Conservation (phyloP, 768 basidiomycete genomes). For the Hericium rajendrae region DNA sequence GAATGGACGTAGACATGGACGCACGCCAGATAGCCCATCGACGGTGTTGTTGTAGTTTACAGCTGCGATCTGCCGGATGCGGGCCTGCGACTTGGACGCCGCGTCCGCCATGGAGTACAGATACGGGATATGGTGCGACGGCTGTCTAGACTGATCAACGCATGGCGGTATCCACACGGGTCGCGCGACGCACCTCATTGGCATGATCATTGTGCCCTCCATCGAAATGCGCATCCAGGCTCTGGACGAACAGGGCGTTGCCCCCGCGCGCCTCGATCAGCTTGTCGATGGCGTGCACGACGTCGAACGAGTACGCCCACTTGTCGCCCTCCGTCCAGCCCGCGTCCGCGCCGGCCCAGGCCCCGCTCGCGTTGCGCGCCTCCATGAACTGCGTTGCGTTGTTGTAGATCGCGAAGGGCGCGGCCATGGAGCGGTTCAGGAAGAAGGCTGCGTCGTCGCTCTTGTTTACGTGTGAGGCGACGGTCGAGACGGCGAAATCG, state of each 20-base stretch:
- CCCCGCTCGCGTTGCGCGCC: slow-evolving; percentile 55
- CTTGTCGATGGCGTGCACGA: slow-evolving; percentile 58
- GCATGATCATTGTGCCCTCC: slow-evolving; percentile 73
- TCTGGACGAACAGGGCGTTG: slow-evolving; percentile 50
- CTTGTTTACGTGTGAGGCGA: slow-evolving; percentile 47
- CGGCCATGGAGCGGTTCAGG: slow-evolving; percentile 40
- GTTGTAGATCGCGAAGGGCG: slow-evolving; percentile 63
- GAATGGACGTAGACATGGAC: not conserved
- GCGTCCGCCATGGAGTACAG: slow-evolving; percentile 67
- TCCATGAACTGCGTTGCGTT: slow-evolving; percentile 71
- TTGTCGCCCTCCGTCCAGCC: slow-evolving; percentile 83
- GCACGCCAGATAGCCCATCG: slow-evolving; percentile 63
- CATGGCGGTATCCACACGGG: not conserved
- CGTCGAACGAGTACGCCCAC: slow-evolving; percentile 73
- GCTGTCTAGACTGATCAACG: slow-evolving; percentile 28
- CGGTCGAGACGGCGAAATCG: slow-evolving; percentile 63
- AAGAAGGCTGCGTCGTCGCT: slow-evolving; percentile 41
- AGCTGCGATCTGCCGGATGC: slow-evolving; percentile 56
- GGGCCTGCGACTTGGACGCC: slow-evolving; percentile 59
- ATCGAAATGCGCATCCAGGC: slow-evolving; percentile 49
- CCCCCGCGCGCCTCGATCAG: slow-evolving; percentile 61
- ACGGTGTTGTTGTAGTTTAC: slow-evolving; percentile 59
- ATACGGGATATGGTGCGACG: slow-evolving; percentile 82
- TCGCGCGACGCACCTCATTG: slow-evolving; percentile 47
- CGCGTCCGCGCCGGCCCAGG: slow-evolving; percentile 56